A percentile compares a stretch with the other conserved stretches of the same genome.
Evolutionary conservation across 805 yeast species (phyloP).

Genomic region (Wickerhamiella spandovensis): DNA sequence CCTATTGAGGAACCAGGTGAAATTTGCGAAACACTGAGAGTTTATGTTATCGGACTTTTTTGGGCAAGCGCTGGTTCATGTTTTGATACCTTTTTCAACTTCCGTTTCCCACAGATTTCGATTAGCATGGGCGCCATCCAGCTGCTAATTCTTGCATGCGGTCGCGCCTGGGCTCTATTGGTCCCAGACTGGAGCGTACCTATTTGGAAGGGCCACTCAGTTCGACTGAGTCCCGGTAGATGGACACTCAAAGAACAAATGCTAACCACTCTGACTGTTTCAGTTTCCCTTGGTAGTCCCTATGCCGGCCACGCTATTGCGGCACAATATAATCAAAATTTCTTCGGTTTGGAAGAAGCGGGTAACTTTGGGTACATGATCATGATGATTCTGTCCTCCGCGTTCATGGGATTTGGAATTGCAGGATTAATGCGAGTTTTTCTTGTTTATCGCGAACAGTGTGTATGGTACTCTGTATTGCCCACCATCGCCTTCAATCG

Average conservation of each 20-base stretch:
- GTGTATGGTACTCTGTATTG: conserved; percentile 41
- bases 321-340: conserved; percentile 21
- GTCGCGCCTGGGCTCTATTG: conserved; percentile 28
- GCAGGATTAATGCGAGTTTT: conserved; percentile 54
- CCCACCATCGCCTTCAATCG: conserved; percentile 38
- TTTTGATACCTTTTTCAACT: conserved; percentile 45
- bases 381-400: conserved; percentile 40
- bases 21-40: conserved; percentile 39
- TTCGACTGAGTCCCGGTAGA: conserved; percentile 44
- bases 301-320: conserved; percentile 23
- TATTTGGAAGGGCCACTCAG: conserved; percentile 7
- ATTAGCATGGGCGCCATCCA: conserved; percentile 42
- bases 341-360: conserved; percentile 14
- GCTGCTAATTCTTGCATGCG: conserved; percentile 47
- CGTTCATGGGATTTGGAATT: conserved; percentile 52
- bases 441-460: conserved; percentile 37
- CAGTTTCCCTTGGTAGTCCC: conserved; percentile 17
- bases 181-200: conserved; percentile 9
- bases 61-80: conserved; percentile 45
- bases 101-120: conserved; percentile 41
- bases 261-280: conserved; percentile 34
- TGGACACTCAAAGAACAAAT: conserved; percentile 19
- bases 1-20: conserved; percentile 37
- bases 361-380: conserved; percentile 37
- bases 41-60: conserved; percentile 36